Percentiles rank a stretch among this genome's conserved stretches.
These are phyloP conservation scores for Seminavis robusta DNA, from an alignment of 108 stramenopile species.

Conservation along the genomic window DNA sequence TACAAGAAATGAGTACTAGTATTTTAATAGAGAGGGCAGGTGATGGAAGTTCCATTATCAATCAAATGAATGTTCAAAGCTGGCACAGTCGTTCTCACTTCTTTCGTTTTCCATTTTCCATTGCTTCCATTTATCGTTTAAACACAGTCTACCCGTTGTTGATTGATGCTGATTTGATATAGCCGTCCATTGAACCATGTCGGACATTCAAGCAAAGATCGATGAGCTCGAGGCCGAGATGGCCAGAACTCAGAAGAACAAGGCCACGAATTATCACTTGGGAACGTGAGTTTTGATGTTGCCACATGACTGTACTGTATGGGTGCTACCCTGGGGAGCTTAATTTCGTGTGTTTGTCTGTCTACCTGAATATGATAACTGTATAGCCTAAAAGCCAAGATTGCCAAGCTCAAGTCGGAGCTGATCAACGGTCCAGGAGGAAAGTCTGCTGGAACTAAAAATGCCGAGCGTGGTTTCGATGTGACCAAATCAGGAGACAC, in stretches of 20 bases:
- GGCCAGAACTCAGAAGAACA: constrained; percentile 86
- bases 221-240: constrained; percentile 96
- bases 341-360: background rate
- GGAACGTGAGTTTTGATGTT: background rate
- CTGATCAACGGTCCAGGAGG: constrained; percentile 80
- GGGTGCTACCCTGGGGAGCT: background rate
- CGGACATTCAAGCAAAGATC: constrained; percentile 50
- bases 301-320: background rate
- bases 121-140: background rate
- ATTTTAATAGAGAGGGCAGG: background rate
- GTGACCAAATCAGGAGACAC: constrained; percentile 96
- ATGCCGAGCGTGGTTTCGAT: constrained; percentile 96
- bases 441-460: constrained; percentile 87
- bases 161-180: too few relatives aligned
- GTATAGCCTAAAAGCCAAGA: constrained; percentile 97
- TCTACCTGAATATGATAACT: constrained; percentile 40
- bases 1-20: background rate
- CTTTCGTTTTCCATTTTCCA: background rate
- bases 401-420: constrained; percentile 93
- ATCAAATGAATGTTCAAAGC: background rate
- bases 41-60: background rate
- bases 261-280: constrained; percentile 83
- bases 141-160: too few relatives aligned
- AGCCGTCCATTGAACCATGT: constrained; percentile 18
- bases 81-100: background rate